Evolutionary conservation across 768 basidiomycete species (phyloP).

Genomic region (Pseudohyphozyma bogoriensis): DNA sequence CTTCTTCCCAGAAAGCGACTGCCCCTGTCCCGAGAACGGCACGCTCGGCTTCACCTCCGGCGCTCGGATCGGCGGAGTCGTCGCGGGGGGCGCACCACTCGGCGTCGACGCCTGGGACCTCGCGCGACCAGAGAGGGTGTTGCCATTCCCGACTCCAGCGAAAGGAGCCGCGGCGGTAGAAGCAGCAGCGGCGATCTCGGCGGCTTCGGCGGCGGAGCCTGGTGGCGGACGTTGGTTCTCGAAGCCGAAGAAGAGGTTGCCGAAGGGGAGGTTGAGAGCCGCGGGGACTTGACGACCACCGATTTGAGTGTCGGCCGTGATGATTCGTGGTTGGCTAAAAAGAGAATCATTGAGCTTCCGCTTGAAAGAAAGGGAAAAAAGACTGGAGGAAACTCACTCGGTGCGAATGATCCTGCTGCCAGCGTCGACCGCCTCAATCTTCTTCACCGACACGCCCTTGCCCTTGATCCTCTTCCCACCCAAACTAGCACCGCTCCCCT

Average conservation of each 20-base stretch:
- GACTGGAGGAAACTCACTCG: constrained; percentile 70
- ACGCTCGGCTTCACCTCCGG: constrained; percentile 4
- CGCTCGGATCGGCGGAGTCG: background rate
- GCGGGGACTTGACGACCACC: constrained; percentile 72
- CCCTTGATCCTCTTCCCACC: constrained; percentile 88
- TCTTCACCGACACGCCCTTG: constrained; percentile 75
- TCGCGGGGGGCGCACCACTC: constrained; percentile 22
- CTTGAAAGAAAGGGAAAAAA: background rate
- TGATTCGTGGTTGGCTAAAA: constrained; percentile 64
- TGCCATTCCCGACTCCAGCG: constrained; percentile 36
- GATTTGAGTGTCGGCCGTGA: constrained; percentile 69
- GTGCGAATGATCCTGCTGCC: constrained; percentile 83
- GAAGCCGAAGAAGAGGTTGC: constrained; percentile 95
- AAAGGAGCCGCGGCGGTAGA: constrained; percentile 39
- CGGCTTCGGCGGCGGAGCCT: constrained; percentile 32
- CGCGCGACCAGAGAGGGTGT: constrained; percentile 24
- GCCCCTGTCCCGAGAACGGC: constrained; percentile 19
- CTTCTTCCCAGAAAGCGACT: constrained; percentile 25
- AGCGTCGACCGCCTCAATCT: constrained; percentile 64
- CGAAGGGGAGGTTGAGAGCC: constrained; percentile 77
- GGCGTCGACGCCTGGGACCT: constrained; percentile 39
- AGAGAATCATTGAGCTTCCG: background rate
- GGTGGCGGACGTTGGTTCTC: constrained; percentile 47
- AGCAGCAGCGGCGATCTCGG: constrained; percentile 26
- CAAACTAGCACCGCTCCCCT: constrained; percentile 84